Evolutionary conservation across 495 filamentous ascomycete genomes (phyloP).

Genomic region (Neurospora pannonica): DNA sequence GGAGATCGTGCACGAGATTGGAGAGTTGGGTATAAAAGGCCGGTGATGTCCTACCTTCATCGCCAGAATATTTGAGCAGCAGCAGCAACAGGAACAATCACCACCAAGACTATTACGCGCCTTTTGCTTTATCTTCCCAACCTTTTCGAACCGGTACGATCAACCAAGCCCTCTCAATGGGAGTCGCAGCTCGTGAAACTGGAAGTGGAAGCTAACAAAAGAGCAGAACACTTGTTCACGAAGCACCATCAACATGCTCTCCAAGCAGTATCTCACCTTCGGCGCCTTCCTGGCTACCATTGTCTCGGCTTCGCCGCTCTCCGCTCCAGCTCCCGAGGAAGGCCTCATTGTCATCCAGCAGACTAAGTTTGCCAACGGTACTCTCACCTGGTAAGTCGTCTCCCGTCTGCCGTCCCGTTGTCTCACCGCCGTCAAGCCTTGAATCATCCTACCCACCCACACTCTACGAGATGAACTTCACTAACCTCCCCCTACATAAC

Average conservation of each 20-base stretch:
- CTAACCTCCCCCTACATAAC: not conserved
- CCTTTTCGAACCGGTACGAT: not conserved
- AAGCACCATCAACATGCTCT: not conserved
- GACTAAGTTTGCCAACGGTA: not conserved
- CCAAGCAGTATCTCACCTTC: not conserved
- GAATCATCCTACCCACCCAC: not conserved
- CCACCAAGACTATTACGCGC: not conserved
- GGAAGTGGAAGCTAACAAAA: not conserved
- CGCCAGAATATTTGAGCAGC: not conserved
- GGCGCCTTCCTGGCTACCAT: not conserved
- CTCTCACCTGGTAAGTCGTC: not conserved
- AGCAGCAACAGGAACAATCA: not conserved
- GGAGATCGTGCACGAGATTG: not conserved
- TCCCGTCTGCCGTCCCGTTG: not conserved
- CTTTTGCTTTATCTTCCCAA: not conserved
- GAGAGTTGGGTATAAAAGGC: not conserved
- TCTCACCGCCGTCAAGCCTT: not conserved
- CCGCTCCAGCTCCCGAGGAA: not conserved
- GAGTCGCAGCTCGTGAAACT: not conserved
- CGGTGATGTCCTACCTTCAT: not conserved
- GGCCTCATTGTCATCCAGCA: not conserved
- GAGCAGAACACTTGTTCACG: not conserved
- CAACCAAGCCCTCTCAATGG: not conserved
- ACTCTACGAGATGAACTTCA: not conserved
- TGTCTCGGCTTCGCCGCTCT: not conserved